These are phyloP conservation scores for Rehmannia glutinosa DNA, from an alignment of 257 asterid genomes.

Conservation along the genomic window DNA sequence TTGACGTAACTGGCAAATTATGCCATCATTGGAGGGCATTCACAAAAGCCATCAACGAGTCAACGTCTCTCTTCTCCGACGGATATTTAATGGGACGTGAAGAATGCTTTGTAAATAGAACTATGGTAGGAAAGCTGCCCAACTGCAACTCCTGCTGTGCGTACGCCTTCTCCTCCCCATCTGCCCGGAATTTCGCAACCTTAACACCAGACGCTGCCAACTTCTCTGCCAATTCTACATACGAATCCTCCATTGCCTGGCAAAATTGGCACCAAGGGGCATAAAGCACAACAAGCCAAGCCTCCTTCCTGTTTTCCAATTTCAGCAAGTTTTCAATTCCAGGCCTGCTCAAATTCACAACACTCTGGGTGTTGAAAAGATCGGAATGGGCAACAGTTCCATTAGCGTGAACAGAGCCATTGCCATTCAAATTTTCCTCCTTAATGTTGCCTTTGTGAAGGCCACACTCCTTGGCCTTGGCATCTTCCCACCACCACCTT, in stretches of 20 bases:
- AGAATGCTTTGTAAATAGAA: conserved; percentile 70
- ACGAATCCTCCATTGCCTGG: conserved; percentile 80
- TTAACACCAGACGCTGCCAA: conserved; percentile 54
- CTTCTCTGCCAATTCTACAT: conserved; percentile 52
- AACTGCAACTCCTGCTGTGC: conserved; percentile 62
- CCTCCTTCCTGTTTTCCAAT: conserved; percentile 34
- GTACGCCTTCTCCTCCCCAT: conserved; percentile 71
- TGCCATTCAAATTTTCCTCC: conserved; percentile 29
- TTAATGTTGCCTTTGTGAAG: conserved; percentile 48
- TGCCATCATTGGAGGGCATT: conserved; percentile 51
- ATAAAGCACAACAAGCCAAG: conserved; percentile 44
- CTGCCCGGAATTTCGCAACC: conserved; percentile 75
- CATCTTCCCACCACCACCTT: conserved; percentile 68
- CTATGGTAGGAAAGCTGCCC: conserved; percentile 72
- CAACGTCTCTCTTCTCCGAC: conserved; percentile 75
- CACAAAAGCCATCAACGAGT: conserved; percentile 63
- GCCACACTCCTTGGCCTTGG: conserved; percentile 55
- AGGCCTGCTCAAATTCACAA: conserved; percentile 30
- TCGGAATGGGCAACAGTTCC: conserved; percentile 18
- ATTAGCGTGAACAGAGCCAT: conserved; percentile 22
- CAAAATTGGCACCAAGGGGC: conserved; percentile 65
- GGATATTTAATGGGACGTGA: conserved; percentile 60
- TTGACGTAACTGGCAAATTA: background rate
- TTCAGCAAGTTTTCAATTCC: conserved; percentile 50
- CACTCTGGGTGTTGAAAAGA: conserved; percentile 21